Conservation (phyloP, 1,139 yeast species). For the Eremothecium coryli region DNA sequence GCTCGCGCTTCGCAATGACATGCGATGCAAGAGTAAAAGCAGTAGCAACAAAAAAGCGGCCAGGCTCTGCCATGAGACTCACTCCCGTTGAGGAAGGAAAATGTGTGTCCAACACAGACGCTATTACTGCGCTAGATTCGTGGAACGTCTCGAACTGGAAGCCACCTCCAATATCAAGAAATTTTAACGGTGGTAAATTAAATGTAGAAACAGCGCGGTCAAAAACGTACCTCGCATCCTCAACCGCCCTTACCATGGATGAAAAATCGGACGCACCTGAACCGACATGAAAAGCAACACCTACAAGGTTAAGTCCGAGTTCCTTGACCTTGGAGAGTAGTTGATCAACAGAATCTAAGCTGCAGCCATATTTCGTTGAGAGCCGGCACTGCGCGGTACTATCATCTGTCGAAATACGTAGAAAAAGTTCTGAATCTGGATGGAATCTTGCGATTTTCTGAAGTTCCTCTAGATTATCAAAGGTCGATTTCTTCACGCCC, state of each 20-base stretch:
- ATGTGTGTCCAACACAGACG: constrained; percentile 43
- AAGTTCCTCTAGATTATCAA: constrained; percentile 82
- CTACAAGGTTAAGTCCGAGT: constrained; percentile 56
- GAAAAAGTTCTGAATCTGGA: constrained; percentile 59
- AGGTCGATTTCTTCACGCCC: constrained; percentile 67
- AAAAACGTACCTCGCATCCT: constrained; percentile 65
- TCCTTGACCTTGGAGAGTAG: constrained; percentile 56
- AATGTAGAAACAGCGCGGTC: constrained; percentile 39
- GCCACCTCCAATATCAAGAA: constrained; percentile 92
- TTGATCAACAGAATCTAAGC: constrained; percentile 43
- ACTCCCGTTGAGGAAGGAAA: constrained; percentile 46
- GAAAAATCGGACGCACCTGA: constrained; percentile 78
- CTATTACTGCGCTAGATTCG: constrained; percentile 52
- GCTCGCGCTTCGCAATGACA: constrained; percentile 68
- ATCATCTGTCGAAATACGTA: constrained; percentile 87
- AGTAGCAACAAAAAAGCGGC: constrained; percentile 77
- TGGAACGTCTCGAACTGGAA: constrained; percentile 62
- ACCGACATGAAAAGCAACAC: constrained; percentile 94
- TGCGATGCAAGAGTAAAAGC: constrained; percentile 82
- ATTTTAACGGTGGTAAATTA: constrained; percentile 23
- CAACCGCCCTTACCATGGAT: constrained; percentile 61
- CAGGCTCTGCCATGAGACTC: constrained; percentile 83
- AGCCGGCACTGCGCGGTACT: constrained; percentile 79
- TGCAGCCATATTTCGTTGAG: constrained; percentile 85
- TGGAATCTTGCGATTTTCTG: constrained; percentile 59